phyloP scores from a whole-genome alignment of 768 basidiomycete genomes.

The Rhodosporidiobolus sp. region DNA sequence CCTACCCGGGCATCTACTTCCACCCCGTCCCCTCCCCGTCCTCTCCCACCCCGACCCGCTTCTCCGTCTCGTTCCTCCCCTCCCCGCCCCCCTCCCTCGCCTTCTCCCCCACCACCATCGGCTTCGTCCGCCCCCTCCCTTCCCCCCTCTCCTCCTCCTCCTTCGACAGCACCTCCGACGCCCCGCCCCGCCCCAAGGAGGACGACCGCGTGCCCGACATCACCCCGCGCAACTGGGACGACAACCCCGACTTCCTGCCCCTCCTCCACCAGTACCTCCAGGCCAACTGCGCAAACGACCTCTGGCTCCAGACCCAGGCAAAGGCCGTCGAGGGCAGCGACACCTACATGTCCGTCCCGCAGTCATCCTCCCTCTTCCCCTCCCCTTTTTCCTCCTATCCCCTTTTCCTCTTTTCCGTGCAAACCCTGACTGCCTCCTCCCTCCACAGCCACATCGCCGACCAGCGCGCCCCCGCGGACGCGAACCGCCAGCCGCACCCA shows the following conservation, averaged over 20 bases:
- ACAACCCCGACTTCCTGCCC: slow-evolving; percentile 22
- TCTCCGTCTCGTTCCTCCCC: slow-evolving; percentile 30
- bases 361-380: neutral
- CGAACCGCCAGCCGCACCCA: slow-evolving; percentile 30
- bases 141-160: neutral
- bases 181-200: neutral
- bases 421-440: neutral
- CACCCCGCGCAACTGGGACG: slow-evolving; percentile 27
- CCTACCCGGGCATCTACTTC: slow-evolving; percentile 29
- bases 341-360: slow-evolving; percentile 25
- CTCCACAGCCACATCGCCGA: slow-evolving; percentile 35
- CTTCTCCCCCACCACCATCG: slow-evolving; percentile 40
- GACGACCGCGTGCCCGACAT: neutral
- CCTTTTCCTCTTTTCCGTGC: neutral
- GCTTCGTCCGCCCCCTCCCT: slow-evolving; percentile 10
- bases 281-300: neutral
- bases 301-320: slow-evolving; percentile 22
- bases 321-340: slow-evolving; percentile 16
- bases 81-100: slow-evolving; percentile 19
- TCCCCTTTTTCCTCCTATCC: neutral
- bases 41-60: neutral
- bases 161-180: neutral
- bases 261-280: slow-evolving; percentile 35
- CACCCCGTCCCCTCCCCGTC: slow-evolving; percentile 8
- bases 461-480: slow-evolving; percentile 30